Evolutionary conservation across 345 rosid genomes (phyloP).

Genomic region (Euclidium syriacum): DNA sequence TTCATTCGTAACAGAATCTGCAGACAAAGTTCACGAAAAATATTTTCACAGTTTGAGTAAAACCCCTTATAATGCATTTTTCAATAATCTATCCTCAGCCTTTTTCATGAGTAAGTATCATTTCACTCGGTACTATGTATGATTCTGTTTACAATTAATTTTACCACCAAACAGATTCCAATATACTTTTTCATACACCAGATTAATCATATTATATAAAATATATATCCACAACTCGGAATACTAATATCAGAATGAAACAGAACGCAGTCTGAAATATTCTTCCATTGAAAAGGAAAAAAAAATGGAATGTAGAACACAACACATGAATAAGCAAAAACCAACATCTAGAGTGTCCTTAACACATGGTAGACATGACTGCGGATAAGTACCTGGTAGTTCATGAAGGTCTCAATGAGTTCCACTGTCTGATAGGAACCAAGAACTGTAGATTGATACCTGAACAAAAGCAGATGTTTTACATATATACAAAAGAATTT

Average conservation of each 20-base stretch:
- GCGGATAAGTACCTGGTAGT: conserved; percentile 72
- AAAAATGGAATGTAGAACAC: not conserved
- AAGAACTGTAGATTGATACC: conserved; percentile 94
- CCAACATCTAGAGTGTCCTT: not conserved
- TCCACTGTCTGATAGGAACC: conserved; percentile 94
- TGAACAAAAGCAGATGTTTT: conserved; percentile 27
- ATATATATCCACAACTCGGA: not conserved
- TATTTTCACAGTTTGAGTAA: not conserved
- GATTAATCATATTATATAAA: not conserved
- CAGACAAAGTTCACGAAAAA: not conserved
- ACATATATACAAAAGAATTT: not conserved
- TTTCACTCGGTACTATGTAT: not conserved
- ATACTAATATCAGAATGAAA: not conserved
- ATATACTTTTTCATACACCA: not conserved
- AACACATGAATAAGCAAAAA: not conserved
- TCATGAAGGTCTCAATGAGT: conserved; percentile 96
- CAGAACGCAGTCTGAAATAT: not conserved
- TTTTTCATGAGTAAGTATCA: not conserved
- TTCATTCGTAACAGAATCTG: not conserved
- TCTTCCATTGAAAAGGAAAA: not conserved
- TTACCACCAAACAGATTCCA: not conserved
- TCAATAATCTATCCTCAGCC: not conserved
- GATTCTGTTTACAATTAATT: not conserved
- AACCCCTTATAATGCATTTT: not conserved
- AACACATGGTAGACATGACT: not conserved